Conservation (phyloP, 352 stramenopile genomes). For the Globisporangium takayamanum region DNA sequence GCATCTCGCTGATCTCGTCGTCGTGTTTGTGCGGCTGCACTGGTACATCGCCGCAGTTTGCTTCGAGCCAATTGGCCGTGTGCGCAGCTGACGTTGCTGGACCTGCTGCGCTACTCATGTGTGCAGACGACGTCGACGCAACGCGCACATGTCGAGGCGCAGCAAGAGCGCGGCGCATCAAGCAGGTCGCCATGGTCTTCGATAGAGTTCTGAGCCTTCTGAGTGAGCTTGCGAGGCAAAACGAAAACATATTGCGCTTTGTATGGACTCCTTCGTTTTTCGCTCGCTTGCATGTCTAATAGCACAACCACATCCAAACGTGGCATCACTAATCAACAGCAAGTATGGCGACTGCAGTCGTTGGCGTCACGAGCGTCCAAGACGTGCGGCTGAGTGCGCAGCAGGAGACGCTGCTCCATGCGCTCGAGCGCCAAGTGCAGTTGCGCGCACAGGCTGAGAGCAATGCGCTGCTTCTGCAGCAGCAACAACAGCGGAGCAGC, state of each 20-base stretch:
- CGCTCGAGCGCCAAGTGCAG: conserved; percentile 55
- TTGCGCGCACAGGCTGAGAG: conserved; percentile 39
- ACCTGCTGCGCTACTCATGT: neutral
- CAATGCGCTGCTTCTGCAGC: conserved; percentile 32
- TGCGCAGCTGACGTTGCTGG: neutral
- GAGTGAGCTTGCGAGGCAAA: no score
- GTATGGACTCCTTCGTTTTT: no score
- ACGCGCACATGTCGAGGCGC: neutral
- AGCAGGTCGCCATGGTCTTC: no score
- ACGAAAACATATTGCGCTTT: no score
- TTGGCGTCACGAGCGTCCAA: conserved; percentile 7
- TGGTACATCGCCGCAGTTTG: conserved; percentile 60
- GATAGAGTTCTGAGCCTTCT: no score
- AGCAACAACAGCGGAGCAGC: conserved; percentile 6
- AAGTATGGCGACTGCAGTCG: neutral
- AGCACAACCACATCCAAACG: neutral
- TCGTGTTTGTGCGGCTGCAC: conserved; percentile 28
- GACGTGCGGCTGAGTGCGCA: conserved; percentile 36
- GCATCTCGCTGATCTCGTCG: conserved; percentile 53
- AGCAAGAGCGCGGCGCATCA: no score
- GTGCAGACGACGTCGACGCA: neutral
- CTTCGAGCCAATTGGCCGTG: conserved; percentile 54
- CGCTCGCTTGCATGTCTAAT: neutral
- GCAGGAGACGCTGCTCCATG: conserved; percentile 48
- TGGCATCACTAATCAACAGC: neutral